Conservation (phyloP, 257 asterid species). For the Gynochthodes officinalis region DNA sequence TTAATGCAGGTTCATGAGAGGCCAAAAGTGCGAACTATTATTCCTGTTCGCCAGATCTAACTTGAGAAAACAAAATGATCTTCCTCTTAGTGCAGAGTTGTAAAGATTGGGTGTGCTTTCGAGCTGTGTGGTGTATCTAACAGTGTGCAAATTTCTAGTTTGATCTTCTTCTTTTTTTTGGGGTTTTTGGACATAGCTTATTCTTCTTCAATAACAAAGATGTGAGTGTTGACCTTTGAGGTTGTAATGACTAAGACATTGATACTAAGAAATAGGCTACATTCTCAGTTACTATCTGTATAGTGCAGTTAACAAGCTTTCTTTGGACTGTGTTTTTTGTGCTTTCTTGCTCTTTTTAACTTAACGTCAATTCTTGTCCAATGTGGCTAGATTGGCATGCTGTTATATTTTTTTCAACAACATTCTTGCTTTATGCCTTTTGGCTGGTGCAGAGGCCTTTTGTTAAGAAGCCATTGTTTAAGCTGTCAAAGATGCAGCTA, state of each 20-base stretch:
- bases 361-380: neutral
- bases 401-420: neutral
- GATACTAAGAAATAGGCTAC: conserved; percentile 4
- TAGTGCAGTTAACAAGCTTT: no score
- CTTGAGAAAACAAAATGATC: neutral
- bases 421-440: neutral
- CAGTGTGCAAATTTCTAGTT: conserved; percentile 1
- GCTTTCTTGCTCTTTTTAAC: neutral
- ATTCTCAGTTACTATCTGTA: neutral
- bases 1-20: neutral
- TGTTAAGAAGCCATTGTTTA: neutral
- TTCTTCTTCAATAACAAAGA: no score
- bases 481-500: neutral
- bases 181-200: no score
- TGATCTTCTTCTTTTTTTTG: neutral
- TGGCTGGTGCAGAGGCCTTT: neutral
- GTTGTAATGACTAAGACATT: conserved; percentile 7
- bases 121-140: conserved; percentile 11
- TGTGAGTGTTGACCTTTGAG: conserved; percentile 21
- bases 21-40: neutral
- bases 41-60: conserved; percentile 12
- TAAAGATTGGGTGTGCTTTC: conserved; percentile 19
- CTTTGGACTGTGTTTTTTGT: neutral
- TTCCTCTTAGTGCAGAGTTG: conserved; percentile 13
- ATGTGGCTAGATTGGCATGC: neutral